Evolutionary conservation across 2,329 filamentous ascomycete species (phyloP).

Genomic region (Diaporthe sp.): DNA sequence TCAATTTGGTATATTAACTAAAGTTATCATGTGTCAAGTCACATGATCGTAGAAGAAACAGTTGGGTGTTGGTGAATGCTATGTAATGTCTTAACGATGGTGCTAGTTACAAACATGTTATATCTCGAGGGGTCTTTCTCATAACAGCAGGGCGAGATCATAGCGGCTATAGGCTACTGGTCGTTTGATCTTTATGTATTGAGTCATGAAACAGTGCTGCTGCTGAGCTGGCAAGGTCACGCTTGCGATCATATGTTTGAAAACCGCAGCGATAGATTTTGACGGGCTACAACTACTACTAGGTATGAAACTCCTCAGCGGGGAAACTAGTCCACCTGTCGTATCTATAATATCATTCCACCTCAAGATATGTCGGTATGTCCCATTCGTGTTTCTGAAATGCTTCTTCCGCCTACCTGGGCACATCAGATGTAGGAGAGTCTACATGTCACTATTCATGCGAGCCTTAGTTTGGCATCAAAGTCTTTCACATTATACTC

Average conservation of each 20-base stretch:
- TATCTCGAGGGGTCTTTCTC: neutral
- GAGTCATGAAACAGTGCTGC: neutral
- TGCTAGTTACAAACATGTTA: neutral
- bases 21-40: neutral
- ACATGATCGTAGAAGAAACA: neutral
- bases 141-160: neutral
- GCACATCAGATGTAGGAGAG: neutral
- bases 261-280: neutral
- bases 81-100: too few relatives aligned
- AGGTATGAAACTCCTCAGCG: neutral
- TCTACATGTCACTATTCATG: neutral
- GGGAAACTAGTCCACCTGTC: neutral
- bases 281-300: neutral
- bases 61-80: neutral
- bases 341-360: neutral
- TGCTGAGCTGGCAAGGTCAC: neutral
- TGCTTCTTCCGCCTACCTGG: neutral
- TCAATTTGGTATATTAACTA: neutral
- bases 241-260: neutral
- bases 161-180: neutral
- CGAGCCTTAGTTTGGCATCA: neutral
- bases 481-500: neutral
- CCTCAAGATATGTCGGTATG: neutral
- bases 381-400: neutral
- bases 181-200: neutral